Base-by-base conservation (phyloP, 768 basidiomycete genomes). In the Termitomyces sp. region DNA sequence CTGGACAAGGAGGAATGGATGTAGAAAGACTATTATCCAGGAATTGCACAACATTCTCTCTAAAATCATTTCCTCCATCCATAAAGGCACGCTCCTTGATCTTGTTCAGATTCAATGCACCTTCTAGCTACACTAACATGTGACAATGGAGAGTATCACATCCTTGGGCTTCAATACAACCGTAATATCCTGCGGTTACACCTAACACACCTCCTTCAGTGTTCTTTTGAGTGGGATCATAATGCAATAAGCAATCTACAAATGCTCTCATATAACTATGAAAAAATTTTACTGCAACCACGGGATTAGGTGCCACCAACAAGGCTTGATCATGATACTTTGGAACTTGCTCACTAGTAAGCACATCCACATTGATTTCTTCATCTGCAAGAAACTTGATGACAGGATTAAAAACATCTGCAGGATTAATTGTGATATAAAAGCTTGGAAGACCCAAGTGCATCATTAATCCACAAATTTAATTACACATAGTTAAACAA, bases 351-450 rank as follows among this genome's bases (percentile, higher is more conserved):
- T 50, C 5, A 29, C 5, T 29, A 9, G 29, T 29, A 29, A 29
- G n/a, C 29, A 9, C 52, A 38, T 76, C 71, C 9, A 36, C 35
- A n/a, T 36, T 16, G 7, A 36, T 36, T 3, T 36, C 35, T 5
- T 3, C 16, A 0, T 77, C 76, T 1, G 66, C 64, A 0, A 79
- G 44, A 42, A 78, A 68, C 32, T 70, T 68, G 0, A 81, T 66
- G 2, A 80, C 1, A 1, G 76, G 76, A 60, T 73, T 76, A 36
- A 74, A 68, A 0, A 74, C 60, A 58, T 77, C 76, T n/a, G 73
- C 69, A 31, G 77, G 77, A 62, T 79, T 80, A 7, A 80, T 70
- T 0, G 78, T 81, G 1, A 80, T 41, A 58, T 64, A 81, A 36
- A 79, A 76, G 29, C 59, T 72, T 1, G 76, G 76, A 0, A 73